Conservation (phyloP, 768 basidiomycete genomes). For the Exidia glandulosa region DNA sequence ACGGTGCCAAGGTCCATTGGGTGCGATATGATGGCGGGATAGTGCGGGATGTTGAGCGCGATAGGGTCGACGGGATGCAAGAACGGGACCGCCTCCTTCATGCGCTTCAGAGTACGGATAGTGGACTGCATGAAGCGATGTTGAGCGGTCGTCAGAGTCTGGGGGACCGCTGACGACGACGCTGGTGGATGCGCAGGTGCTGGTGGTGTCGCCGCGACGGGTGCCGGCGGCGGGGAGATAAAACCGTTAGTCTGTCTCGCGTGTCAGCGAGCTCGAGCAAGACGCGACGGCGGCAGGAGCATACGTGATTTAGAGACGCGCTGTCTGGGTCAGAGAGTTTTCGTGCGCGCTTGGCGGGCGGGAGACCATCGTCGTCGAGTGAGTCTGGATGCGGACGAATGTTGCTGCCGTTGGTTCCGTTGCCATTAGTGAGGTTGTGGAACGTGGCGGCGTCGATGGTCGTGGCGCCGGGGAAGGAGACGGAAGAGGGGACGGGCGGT, state of each 20-base stretch:
- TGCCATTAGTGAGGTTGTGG: neutral
- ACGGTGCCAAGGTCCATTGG: slow-evolving; percentile 95
- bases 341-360: slow-evolving; percentile 75
- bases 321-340: slow-evolving; percentile 67
- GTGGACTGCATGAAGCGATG: slow-evolving; percentile 70
- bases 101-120: slow-evolving; percentile 72
- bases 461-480: slow-evolving; percentile 4
- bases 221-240: slow-evolving; percentile 25
- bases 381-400: slow-evolving; percentile 4
- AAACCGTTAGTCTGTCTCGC: slow-evolving; percentile 10
- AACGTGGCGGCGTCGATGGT: neutral
- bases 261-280: neutral
- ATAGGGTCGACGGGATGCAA: slow-evolving; percentile 80
- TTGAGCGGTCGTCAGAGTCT: slow-evolving; percentile 57
- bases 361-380: slow-evolving; percentile 39
- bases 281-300: slow-evolving; percentile 19
- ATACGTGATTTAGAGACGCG: slow-evolving; percentile 64
- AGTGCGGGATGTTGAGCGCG: slow-evolving; percentile 77
- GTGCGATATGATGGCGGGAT: slow-evolving; percentile 70
- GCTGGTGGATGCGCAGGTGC: too few species aligned
- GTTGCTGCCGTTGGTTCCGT: neutral
- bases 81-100: slow-evolving; percentile 76
- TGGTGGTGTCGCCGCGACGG: too few species aligned
- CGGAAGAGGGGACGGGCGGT: slow-evolving; percentile 23
- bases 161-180: too few species aligned